Evolutionary conservation across 345 rosid species (phyloP), one percentile per base, ranked within the genome.

Genomic region (Melaleuca quinquenervia): DNA sequence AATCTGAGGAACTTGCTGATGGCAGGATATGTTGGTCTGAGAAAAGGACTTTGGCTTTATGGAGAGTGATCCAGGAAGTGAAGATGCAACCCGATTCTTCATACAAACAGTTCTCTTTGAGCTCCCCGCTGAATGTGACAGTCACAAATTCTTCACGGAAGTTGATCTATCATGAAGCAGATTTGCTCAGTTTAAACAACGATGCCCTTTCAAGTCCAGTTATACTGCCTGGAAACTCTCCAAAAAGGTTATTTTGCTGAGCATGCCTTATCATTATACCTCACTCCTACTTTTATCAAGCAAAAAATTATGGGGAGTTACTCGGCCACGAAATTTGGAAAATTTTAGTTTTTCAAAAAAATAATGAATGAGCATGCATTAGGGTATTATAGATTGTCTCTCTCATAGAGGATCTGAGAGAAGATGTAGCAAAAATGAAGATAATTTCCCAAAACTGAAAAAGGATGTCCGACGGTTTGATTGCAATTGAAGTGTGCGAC

Each of bases 211-310:
- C 88, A 74, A 52, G 36, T 85, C 56, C 84, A 52, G 85, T 82
- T 83, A 76, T 50, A 84, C 70, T 86, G 55, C 82, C 82, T 14
- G 50, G 82, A 41, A 60, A 52, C 82, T 82, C 82, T 82, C 84
- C 80, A 26, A 87, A 90, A 86, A 91, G 93, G 93, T 91, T 52
- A 32, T 85, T 84, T 86, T 85, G 56, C 82, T 41, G 18, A 70
- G 78, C 78, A 32, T 70, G 24, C 13, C 48, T 70, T 70, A 36
- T 32, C 21, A 32, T 70, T 70, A 45, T 70, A 24, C 45, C 78
- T 32, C 32, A 24, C 32, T 70, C 78, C 24, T 70, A 70, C 13
- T 32, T 45, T 18, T 32, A 70, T 70, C 78, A 8, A 70, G 78
- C 78, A 20, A 32, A 70, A 32, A 32, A 18, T 18, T 32, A 70